A percentile compares a stretch with the other conserved stretches of the same genome.
Evolutionary conservation across 1,139 yeast species (phyloP).

Genomic region (Yamadazyma buinensis): DNA sequence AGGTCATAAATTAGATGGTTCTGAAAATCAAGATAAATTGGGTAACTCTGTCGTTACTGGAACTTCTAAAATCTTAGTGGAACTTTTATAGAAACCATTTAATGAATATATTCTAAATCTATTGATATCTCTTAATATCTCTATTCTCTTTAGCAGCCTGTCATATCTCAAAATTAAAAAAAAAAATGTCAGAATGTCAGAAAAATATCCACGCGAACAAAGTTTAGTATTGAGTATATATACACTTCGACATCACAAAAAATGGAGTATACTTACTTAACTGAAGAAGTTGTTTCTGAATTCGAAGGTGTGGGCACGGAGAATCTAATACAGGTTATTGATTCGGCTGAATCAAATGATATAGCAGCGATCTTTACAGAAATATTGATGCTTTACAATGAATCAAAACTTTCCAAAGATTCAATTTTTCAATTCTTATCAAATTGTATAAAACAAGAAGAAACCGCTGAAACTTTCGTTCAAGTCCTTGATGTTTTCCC

Average conservation of each 20-base stretch:
- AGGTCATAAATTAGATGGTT: slow-evolving; percentile 6
- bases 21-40: slow-evolving; percentile 5
- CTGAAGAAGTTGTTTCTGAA: slow-evolving; percentile 25
- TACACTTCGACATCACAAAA: no score
- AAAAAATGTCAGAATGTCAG: no score
- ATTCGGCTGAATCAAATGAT: slow-evolving; percentile 13
- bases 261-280: no score
- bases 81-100: not conserved
- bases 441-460: slow-evolving; percentile 29
- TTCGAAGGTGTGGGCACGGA: slow-evolving; percentile 29
- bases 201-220: no score
- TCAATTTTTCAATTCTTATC: slow-evolving; percentile 25
- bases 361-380: slow-evolving; percentile 28
- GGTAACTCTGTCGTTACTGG: slow-evolving; percentile 10
- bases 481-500: slow-evolving; percentile 46
- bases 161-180: no score
- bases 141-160: no score
- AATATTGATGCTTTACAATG: slow-evolving; percentile 29
- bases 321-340: slow-evolving; percentile 25
- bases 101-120: no score
- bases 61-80: not conserved
- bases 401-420: slow-evolving; percentile 21
- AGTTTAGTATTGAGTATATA: no score
- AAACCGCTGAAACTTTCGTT: slow-evolving; percentile 37
- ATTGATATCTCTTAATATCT: no score